phyloP scores from a whole-genome alignment of 1,284 basidiomycete species.

The Peniophora sp. region DNA sequence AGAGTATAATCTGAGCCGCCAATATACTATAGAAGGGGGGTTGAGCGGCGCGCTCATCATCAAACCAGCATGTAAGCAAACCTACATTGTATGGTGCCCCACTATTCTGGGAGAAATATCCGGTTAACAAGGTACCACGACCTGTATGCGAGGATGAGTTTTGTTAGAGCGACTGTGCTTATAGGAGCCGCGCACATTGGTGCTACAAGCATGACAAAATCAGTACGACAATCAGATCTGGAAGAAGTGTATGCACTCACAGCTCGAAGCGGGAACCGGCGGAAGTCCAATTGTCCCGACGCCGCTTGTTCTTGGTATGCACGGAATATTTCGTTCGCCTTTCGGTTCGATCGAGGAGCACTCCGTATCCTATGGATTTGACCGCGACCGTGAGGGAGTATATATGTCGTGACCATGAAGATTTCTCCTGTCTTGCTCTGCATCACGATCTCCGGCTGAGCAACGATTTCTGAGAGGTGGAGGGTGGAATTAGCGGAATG shows the following conservation, averaged over 20 bases:
- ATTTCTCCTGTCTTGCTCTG: not conserved
- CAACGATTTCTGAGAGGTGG: slow-evolving; percentile 5
- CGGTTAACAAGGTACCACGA: slow-evolving; percentile 59
- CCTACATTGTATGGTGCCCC: slow-evolving; percentile 57
- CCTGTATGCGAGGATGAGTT: slow-evolving; percentile 28
- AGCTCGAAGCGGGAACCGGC: slow-evolving; percentile 58
- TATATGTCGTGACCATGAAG: slow-evolving; percentile 13
- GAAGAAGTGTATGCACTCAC: slow-evolving; percentile 29
- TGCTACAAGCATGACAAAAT: slow-evolving; percentile 40
- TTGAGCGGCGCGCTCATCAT: not conserved
- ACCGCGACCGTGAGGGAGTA: slow-evolving; percentile 50
- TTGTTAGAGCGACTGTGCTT: not conserved
- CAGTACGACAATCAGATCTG: slow-evolving; percentile 2
- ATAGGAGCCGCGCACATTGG: slow-evolving; percentile 39
- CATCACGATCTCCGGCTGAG: too few species aligned
- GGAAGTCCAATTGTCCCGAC: slow-evolving; percentile 46
- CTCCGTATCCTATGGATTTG: slow-evolving; percentile 52
- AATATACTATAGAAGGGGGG: slow-evolving; percentile 46
- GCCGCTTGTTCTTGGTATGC: slow-evolving; percentile 59
- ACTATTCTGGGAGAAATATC: slow-evolving; percentile 82
- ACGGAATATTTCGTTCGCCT: slow-evolving; percentile 48
- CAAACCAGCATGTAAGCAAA: slow-evolving; percentile 19
- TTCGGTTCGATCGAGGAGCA: slow-evolving; percentile 27
- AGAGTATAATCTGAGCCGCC: slow-evolving; percentile 65
- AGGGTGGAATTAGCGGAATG: too few species aligned